phyloP scores from a whole-genome alignment of 495 filamentous ascomycete species.

The Xylaria longipes region DNA sequence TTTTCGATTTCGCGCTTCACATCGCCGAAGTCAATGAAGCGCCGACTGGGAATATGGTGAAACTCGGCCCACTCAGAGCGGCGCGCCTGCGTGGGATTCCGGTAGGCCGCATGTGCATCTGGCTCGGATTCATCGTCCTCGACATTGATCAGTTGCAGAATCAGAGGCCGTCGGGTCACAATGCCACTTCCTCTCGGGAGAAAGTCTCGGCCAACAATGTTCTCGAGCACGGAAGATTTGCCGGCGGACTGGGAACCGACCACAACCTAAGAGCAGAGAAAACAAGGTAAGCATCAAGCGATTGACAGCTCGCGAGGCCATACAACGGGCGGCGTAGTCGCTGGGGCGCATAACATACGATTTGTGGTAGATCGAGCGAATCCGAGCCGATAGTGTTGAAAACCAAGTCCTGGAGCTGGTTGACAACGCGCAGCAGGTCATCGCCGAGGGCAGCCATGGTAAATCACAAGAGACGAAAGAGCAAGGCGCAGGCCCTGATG shows the following conservation, averaged over 20 bases:
- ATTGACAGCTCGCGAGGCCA: background rate
- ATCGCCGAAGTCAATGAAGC: constrained; percentile 88
- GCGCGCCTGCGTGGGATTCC: constrained; percentile 51
- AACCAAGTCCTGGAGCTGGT: constrained; percentile 96
- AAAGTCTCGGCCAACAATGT: constrained; percentile 98
- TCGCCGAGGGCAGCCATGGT: constrained; percentile 77
- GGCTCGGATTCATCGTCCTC: constrained; percentile 78
- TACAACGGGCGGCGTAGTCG: background rate
- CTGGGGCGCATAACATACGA: constrained; percentile 67
- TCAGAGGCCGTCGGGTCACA: constrained; percentile 90
- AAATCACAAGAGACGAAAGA: constrained; percentile 18
- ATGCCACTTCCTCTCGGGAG: constrained; percentile 95
- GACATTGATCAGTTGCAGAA: constrained; percentile 97
- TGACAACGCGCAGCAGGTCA: constrained; percentile 89
- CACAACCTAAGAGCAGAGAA: constrained; percentile 74
- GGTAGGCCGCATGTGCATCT: constrained; percentile 63
- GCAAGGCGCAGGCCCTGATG: background rate
- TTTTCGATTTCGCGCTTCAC: constrained; percentile 98
- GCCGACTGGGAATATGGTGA: constrained; percentile 86
- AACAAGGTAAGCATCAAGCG: constrained; percentile 29
- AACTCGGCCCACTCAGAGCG: constrained; percentile 93
- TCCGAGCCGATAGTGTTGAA: constrained; percentile 99
- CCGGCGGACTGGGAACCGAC: constrained; percentile 98
- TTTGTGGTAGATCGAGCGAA: constrained; percentile 95
- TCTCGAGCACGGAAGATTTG: constrained; percentile 99